These are phyloP conservation scores for Ceratocystis ficicola DNA, from an alignment of 2,329 filamentous ascomycete species.

Conservation along the genomic window DNA sequence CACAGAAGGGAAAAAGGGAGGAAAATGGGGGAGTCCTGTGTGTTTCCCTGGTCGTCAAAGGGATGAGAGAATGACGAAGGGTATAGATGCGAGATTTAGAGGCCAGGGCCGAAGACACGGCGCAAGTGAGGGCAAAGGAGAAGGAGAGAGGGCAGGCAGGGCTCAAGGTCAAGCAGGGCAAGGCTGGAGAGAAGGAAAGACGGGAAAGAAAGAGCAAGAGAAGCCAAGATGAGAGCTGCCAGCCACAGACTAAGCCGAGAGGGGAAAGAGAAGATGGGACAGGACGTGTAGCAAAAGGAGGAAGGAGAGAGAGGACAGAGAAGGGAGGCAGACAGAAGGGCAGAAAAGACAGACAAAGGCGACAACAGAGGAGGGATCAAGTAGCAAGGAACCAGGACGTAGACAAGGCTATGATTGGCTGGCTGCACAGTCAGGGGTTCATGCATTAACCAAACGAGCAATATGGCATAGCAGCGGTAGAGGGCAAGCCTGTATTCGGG, in stretches of 20 bases:
- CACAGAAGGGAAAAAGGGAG: slow-evolving; percentile 7
- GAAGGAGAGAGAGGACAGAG: slow-evolving; percentile 12
- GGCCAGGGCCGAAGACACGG: not conserved
- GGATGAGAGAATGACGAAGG: slow-evolving; percentile 5
- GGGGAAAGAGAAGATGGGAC: not conserved
- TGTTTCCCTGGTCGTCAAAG: not conserved
- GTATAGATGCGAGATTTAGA: slow-evolving; percentile 6
- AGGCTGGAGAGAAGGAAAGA: not conserved
- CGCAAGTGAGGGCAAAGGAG: not conserved
- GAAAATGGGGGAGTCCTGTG: not conserved
- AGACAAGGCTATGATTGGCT: not conserved
- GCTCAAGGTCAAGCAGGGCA: not conserved
- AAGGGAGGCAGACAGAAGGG: slow-evolving; percentile 11
- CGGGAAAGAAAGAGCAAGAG: not conserved
- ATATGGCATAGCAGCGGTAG: too few relatives aligned
- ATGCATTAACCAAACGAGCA: slow-evolving; percentile 1
- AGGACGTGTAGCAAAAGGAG: slow-evolving; percentile 15
- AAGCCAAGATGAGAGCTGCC: not conserved
- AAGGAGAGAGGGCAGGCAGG: not conserved
- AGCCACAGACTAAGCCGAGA: not conserved
- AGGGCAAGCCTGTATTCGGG: too few relatives aligned
- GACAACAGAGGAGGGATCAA: slow-evolving; percentile 4
- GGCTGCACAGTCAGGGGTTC: slow-evolving; percentile 4
- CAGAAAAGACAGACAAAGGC: slow-evolving; percentile 13
- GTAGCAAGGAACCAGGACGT: not conserved